Evolutionary conservation across 1,139 yeast species (phyloP).

Genomic region (Debaryomycetaceae sp.): DNA sequence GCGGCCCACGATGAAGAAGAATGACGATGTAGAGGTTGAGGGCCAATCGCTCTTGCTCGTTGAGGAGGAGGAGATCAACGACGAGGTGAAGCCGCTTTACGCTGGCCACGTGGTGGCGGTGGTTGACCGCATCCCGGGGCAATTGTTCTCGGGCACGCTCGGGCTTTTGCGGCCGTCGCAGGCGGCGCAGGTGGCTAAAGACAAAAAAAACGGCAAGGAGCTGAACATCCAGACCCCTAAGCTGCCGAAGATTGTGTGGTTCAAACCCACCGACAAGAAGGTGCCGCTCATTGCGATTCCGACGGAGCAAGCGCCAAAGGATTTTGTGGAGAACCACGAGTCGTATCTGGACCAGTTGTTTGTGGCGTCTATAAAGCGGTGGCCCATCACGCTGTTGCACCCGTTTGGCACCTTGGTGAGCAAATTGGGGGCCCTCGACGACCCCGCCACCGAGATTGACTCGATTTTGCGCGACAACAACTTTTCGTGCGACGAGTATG

Average conservation of each 20-base stretch:
- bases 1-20: constrained; percentile 97
- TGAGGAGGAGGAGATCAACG: constrained; percentile 94
- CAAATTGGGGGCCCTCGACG: constrained; percentile 78
- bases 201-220: constrained; percentile 53
- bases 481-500: constrained; percentile 82
- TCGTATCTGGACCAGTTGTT: constrained; percentile 76
- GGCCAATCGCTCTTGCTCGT: constrained; percentile 88
- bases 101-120: constrained; percentile 99
- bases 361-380: constrained; percentile 93
- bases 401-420: constrained; percentile 94
- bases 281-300: constrained; percentile 98
- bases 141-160: constrained; percentile 86
- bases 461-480: constrained; percentile 91
- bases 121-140: constrained; percentile 95
- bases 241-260: constrained; percentile 96
- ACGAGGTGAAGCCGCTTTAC: constrained; percentile 86
- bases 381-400: constrained; percentile 98
- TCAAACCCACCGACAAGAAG: constrained; percentile 95
- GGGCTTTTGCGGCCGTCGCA: constrained; percentile 95
- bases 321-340: constrained; percentile 90
- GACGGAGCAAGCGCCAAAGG: constrained; percentile 95
- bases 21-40: constrained; percentile 97
- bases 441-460: constrained; percentile 75
- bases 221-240: constrained; percentile 46
- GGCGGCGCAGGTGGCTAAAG: constrained; percentile 82